Conservation (phyloP, 805 yeast genomes). For the Priceomyces haplophilus region DNA sequence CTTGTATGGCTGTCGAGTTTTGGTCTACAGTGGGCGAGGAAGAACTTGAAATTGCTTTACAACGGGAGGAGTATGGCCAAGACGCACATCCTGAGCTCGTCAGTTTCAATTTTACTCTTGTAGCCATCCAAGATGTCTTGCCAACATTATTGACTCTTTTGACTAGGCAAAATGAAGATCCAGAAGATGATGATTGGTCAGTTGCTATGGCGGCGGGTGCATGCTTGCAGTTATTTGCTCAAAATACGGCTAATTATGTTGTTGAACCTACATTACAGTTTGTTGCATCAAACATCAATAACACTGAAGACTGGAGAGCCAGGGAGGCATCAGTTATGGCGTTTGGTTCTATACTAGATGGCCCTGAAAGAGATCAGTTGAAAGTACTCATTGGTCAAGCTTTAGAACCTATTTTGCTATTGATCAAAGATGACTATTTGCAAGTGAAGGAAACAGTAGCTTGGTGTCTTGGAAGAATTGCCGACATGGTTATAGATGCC, state of each 20-base stretch:
- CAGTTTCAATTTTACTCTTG: constrained; percentile 77
- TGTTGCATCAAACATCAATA: constrained; percentile 68
- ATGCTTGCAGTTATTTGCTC: constrained; percentile 91
- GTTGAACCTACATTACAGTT: constrained; percentile 81
- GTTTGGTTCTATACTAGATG: constrained; percentile 93
- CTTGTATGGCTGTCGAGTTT: constrained; percentile 98
- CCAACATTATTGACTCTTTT: constrained; percentile 80
- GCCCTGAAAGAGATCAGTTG: constrained; percentile 77
- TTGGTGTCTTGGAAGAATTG: constrained; percentile 97
- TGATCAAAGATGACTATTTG: constrained; percentile 71
- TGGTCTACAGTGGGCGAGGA: constrained; percentile 99
- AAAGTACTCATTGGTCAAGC: constrained; percentile 75
- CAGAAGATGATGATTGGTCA: constrained; percentile 96
- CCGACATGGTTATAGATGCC: constrained; percentile 79
- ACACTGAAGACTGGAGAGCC: constrained; percentile 61
- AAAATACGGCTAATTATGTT: constrained; percentile 80
- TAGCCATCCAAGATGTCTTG: constrained; percentile 79
- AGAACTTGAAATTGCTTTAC: constrained; percentile 76
- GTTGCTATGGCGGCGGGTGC: constrained; percentile 99
- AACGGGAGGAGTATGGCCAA: constrained; percentile 58
- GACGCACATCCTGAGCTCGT: constrained; percentile 43
- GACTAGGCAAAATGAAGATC: constrained; percentile 87
- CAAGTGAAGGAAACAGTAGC: constrained; percentile 97
- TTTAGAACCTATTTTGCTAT: constrained; percentile 66
- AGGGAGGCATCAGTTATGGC: constrained; percentile 99